Base-by-base conservation (phyloP, 331 rosid genomes). In the Malus hybrid region DNA sequence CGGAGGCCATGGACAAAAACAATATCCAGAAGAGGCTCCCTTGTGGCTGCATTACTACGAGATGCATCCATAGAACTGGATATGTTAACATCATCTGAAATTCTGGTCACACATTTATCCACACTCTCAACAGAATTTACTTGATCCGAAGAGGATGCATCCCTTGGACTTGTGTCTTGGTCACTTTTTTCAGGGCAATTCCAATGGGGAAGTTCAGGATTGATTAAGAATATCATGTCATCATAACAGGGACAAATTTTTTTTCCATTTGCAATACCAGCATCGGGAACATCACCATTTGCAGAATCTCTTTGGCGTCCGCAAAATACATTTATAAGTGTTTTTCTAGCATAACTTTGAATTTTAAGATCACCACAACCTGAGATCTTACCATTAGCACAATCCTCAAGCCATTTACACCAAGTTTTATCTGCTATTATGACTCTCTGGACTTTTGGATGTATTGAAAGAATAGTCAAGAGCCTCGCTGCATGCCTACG, bases 1-100 rank as follows among this genome's bases (percentile, higher is more conserved):
- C 96, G 96, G 55, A 94, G 88, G 59, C 99, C 99, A 85, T 94
- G 99, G 68, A 94, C 83, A 78, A 94, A 94, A 81, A 94, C 90
- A 74, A 94, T 88, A 78, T 94, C 99, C 48, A 94, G 65, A 28
- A 78, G 77, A 75, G 24, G 69, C 57, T 86, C 83, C 18, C 24
- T 56, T 44, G 69, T 64, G 80, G 63, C 81, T 59, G 63, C 79
- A 48, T 59, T 72, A 9, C 64, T 72, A 31, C 75, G 72, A 75
- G 87, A 82, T 52, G 81, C 73, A 81, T 79, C 80, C 66, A 50
- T 56, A 73, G 84, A 80, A 85, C 79, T 48, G 65, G 85, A 77
- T 71, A 65, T 63, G 70, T 70, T 68, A 31, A 29, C 83, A 73
- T 84, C 82, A 83, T 75, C 77, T 84, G 55, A 79, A 64, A 73